phyloP scores from a whole-genome alignment of 2,329 filamentous ascomycete genomes.

The Clonostachys rhizophaga region DNA sequence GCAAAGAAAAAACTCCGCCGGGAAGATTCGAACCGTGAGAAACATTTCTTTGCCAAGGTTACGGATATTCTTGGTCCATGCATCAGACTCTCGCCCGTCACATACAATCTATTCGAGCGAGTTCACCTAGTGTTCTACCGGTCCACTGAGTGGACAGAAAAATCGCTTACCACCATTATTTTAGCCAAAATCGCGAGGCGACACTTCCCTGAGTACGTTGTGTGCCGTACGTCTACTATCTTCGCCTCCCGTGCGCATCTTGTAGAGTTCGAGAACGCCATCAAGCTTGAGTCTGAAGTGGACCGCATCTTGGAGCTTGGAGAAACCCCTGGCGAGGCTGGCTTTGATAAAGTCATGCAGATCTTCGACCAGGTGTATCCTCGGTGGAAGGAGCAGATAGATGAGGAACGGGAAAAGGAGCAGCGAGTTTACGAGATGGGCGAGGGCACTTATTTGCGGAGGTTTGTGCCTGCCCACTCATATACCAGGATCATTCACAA shows the following conservation, averaged over 20 bases:
- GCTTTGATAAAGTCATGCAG: conserved; percentile 62
- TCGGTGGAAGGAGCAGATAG: conserved; percentile 71
- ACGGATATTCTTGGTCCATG: conserved; percentile 75
- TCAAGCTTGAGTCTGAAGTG: conserved; percentile 75
- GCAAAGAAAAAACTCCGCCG: conserved; percentile 9
- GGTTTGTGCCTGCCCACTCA: conserved; percentile 87
- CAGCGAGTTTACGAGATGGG: conserved; percentile 71
- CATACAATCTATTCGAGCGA: conserved; percentile 82
- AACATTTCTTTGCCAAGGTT: conserved; percentile 74
- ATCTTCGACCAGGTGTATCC: conserved; percentile 72
- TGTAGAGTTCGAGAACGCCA: conserved; percentile 83
- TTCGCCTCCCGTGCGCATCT: conserved; percentile 72
- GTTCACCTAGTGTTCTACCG: conserved; percentile 96
- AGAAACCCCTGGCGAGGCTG: conserved; percentile 61
- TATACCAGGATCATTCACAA: conserved; percentile 94
- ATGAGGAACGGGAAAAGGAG: conserved; percentile 75
- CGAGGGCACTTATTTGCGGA: conserved; percentile 83
- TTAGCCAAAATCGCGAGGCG: conserved; percentile 82
- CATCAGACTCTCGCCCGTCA: conserved; percentile 68
- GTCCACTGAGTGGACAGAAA: conserved; percentile 96
- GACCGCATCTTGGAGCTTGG: conserved; percentile 80
- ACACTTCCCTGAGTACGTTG: conserved; percentile 87
- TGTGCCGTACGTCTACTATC: conserved; percentile 84
- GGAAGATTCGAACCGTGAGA: conserved; percentile 57
- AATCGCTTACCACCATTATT: conserved; percentile 91